Percentiles rank a stretch among this genome's conserved stretches.
These are phyloP conservation scores for Metschnikowia colocasiae DNA, from an alignment of 805 yeast species.

Conservation along the genomic window DNA sequence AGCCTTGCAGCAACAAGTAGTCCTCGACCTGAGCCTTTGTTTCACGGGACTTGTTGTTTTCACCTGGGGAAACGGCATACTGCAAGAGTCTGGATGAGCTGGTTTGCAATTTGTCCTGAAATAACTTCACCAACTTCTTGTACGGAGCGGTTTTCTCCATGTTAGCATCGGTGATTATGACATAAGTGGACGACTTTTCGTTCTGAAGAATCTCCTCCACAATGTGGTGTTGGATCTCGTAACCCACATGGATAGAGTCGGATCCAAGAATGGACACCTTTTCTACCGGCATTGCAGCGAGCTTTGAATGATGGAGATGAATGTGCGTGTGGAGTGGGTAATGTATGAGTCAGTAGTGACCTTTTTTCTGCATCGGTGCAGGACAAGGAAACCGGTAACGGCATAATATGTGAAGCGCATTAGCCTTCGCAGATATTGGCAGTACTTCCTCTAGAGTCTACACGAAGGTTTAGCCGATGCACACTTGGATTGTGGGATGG, in stretches of 20 bases:
- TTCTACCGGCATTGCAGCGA: conserved; percentile 25
- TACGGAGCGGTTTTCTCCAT: conserved; percentile 64
- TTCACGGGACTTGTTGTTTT: conserved; percentile 78
- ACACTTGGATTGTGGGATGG: too few species aligned
- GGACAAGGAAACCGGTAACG: conserved; percentile 1
- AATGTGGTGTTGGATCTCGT: conserved; percentile 69
- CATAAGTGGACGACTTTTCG: conserved; percentile 85
- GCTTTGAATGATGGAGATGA: conserved; percentile 3
- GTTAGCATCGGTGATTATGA: conserved; percentile 82
- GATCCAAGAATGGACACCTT: conserved; percentile 77
- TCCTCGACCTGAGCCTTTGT: conserved; percentile 95
- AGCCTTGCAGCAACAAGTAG: conserved; percentile 72
- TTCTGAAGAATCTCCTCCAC: conserved; percentile 59
- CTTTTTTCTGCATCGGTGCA: conserved; percentile 6
- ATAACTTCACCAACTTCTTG: conserved; percentile 41
- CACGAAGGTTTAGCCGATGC: too few species aligned
- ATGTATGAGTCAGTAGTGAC: conserved; percentile 7
- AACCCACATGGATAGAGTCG: conserved; percentile 88
- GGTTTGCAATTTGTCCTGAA: conserved; percentile 33
- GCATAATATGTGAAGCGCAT: not conserved
- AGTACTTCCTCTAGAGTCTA: not conserved
- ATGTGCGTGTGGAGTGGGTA: not conserved
- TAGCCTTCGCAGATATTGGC: not conserved
- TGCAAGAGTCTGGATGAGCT: conserved; percentile 66
- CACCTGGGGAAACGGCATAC: conserved; percentile 87